Evolutionary conservation across 805 yeast genomes (phyloP), one percentile per base, ranked within the genome.

Genomic region (Kuraishia ogatae): DNA sequence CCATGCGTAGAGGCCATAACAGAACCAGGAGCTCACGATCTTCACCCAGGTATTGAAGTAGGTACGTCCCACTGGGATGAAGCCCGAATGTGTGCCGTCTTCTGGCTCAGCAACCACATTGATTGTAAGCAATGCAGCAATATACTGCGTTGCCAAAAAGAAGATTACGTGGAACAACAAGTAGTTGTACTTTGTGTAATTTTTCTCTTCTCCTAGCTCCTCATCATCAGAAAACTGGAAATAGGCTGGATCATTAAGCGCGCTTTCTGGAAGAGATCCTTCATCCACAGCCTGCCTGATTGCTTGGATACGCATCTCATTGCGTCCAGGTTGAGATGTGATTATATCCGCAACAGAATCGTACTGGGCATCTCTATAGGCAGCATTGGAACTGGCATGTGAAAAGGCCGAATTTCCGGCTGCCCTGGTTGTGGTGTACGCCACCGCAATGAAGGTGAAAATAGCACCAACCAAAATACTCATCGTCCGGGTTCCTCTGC

Each of bases 351-450:
- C 65, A 52, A 72, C 69, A n/a, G 80, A 77, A 57, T 74, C 78
- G 61, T 75, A 74, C 52, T 68, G 74, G 7, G 74, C 64, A 6
- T 69, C 66, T 2, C 71, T 66, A 23, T 74, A 72, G 7, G 71
- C 61, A 24, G 57, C 53, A 50, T 67, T 52, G 2, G 58, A 47
- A 13, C 71, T 57, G 28, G 48, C 53, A 55, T 80, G 78, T 68
- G 79, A 70, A 74, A 83, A 80, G 0, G 85, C 83, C 15, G 88
- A 82, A 57, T 84, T 84, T 1, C 93, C 91, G 4, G 97, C 99
- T 0, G 98, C 99, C 60, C 98, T 81, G 1, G 97, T 91, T 0
- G 99, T 94, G 1, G 99, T 94, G 67, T 94, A 96, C 0, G 97
- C 97, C 59, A 94, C 88, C 0, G 99, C 97, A 53, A 89, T 77